Conservation (phyloP, 768 basidiomycete species). For the Boletus vermiculosoides region DNA sequence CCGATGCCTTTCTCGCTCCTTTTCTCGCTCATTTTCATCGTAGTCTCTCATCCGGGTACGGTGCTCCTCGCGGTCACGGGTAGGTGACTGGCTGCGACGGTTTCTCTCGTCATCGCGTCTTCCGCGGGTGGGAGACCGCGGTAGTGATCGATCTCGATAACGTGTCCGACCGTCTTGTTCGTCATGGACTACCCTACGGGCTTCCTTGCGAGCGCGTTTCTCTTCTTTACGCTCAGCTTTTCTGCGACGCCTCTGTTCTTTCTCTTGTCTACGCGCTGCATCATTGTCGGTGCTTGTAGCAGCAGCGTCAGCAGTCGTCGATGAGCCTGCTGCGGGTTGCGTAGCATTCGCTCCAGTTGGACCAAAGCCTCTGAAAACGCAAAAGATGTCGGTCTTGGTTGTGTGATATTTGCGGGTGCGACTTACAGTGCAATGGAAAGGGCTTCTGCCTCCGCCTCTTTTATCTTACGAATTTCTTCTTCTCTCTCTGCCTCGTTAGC, state of each 20-base stretch:
- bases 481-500: constrained; percentile 44
- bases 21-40: constrained; percentile 27
- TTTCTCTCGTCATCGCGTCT: constrained; percentile 17
- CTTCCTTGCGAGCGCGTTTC: constrained; percentile 56
- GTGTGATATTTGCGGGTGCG: neutral
- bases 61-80: constrained; percentile 20
- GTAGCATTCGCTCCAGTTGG: constrained; percentile 42
- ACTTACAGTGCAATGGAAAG: constrained; percentile 75
- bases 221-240: constrained; percentile 61
- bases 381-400: constrained; percentile 6
- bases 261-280: constrained; percentile 36
- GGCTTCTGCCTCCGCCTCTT: constrained; percentile 89
- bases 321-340: constrained; percentile 20
- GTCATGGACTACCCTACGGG: constrained; percentile 39
- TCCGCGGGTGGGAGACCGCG: constrained; percentile 34
- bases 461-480: constrained; percentile 79
- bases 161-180: constrained; percentile 28
- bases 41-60: constrained; percentile 25
- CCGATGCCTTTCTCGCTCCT: constrained; percentile 43
- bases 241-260: constrained; percentile 49
- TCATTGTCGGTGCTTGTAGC: constrained; percentile 29
- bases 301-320: constrained; percentile 12
- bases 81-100: constrained; percentile 34
- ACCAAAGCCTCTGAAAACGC: constrained; percentile 67
- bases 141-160: constrained; percentile 33